Conservation (phyloP, 2,329 filamentous ascomycete species). For the Aspergillus piperis region DNA sequence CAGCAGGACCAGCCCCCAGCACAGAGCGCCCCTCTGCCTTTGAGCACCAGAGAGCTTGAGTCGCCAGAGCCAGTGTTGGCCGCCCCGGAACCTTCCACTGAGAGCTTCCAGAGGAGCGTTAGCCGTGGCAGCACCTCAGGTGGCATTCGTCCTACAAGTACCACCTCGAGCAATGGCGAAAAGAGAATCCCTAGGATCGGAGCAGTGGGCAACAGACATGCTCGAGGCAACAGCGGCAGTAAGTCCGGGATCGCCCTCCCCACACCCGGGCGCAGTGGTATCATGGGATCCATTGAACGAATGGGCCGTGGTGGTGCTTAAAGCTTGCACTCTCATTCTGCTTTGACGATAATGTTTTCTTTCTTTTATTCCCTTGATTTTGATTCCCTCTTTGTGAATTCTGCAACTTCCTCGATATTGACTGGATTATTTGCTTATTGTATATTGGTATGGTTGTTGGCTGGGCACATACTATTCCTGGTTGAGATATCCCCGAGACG, state of each 20-base stretch:
- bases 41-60: conserved; percentile 3
- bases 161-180: conserved; percentile 25
- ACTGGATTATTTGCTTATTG: not conserved
- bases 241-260: conserved; percentile 41
- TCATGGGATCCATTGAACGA: conserved; percentile 83
- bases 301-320: conserved; percentile 64
- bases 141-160: conserved; percentile 34
- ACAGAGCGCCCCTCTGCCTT: conserved; percentile 5
- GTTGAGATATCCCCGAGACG: conserved; percentile 9
- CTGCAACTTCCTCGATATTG: not conserved
- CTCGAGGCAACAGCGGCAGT: conserved; percentile 39
- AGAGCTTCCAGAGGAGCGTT: conserved; percentile 27
- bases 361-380: not conserved
- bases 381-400: not conserved
- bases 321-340: not conserved
- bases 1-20: conserved; percentile 30
- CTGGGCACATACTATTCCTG: conserved; percentile 3
- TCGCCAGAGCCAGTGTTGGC: conserved; percentile 13
- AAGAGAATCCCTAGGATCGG: conserved; percentile 36
- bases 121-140: conserved; percentile 30
- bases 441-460: conserved; percentile 2
- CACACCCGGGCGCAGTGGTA: conserved; percentile 62
- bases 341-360: not conserved
- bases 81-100: conserved; percentile 18
- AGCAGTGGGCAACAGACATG: conserved; percentile 29